Evolutionary conservation across 2,329 filamentous ascomycete species (phyloP).

Genomic region (Coniochaeta prunicola): DNA sequence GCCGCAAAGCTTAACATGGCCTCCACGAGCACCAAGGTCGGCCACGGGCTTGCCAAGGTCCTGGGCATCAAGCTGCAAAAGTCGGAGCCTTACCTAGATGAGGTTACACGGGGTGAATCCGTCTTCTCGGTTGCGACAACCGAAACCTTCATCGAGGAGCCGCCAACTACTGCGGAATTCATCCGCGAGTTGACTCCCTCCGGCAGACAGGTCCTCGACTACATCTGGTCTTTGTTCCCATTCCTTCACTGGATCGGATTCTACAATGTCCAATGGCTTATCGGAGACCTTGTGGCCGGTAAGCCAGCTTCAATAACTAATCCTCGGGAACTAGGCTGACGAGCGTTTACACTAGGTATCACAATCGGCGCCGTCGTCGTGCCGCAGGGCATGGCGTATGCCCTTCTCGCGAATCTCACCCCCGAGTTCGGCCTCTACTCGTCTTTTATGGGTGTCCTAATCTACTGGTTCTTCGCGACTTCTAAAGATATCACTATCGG

Average conservation of each 20-base stretch:
- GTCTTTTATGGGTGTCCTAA: slow-evolving; percentile 88
- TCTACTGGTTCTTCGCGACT: slow-evolving; percentile 98
- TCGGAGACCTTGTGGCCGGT: slow-evolving; percentile 86
- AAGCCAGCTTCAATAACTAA: slow-evolving; percentile 20
- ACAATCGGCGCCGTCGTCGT: slow-evolving; percentile 66
- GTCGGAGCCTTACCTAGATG: slow-evolving; percentile 50
- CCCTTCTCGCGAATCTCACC: slow-evolving; percentile 70
- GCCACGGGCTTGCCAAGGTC: slow-evolving; percentile 68
- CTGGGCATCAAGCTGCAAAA: slow-evolving; percentile 77
- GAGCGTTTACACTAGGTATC: slow-evolving; percentile 25
- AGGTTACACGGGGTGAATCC: slow-evolving; percentile 71
- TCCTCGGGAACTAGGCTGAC: neutral
- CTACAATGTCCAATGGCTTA: slow-evolving; percentile 86
- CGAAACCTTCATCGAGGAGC: slow-evolving; percentile 75
- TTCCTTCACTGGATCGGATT: slow-evolving; percentile 81
- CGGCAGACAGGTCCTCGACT: slow-evolving; percentile 44
- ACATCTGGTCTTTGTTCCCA: slow-evolving; percentile 70
- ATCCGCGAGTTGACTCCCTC: slow-evolving; percentile 57
- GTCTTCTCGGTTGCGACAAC: slow-evolving; percentile 65
- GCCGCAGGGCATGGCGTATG: slow-evolving; percentile 97
- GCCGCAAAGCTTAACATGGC: slow-evolving; percentile 22
- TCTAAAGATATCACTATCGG: slow-evolving; percentile 98
- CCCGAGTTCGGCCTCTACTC: slow-evolving; percentile 86
- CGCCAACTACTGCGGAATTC: slow-evolving; percentile 71
- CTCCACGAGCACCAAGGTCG: slow-evolving; percentile 46